Base-by-base conservation (phyloP, 2,329 filamentous ascomycete species). In the Pezicula radicicola region DNA sequence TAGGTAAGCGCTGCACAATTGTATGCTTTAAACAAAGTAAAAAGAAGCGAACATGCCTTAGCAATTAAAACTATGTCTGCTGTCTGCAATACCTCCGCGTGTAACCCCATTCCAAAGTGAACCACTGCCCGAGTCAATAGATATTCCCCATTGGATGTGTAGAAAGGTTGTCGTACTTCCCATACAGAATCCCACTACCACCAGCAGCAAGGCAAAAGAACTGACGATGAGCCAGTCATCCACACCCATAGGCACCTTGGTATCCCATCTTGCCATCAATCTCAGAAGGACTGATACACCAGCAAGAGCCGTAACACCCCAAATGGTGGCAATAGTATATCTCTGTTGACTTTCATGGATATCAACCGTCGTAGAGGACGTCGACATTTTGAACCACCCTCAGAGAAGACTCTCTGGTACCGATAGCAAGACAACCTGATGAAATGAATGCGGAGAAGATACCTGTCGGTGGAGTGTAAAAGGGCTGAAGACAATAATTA, bases 61-160 rank as follows among this genome's bases (percentile, higher is more conserved):
- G 71, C 70, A 64, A 75, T 72, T 60, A 69, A 63, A 44, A 75
- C 68, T 21, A 76, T 71, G n/a, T 70, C 58, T 0, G 59, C 48
- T 3, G 61, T 30, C 2, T 67, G 61, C 18, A 77, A 63, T 3
- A 65, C 60, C 54, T 72, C 66, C 12, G 73, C 73, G 52, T 78
- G 76, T 12, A 75, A 55, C 27, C 76, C 76, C 72, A 78, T 75
- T 1, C 76, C 75, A 25, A 65, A 58, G 7, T 65, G 49, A 55
- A 76, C 61, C 75, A 79, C 77, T 60, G 67, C 71, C 49, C 75
- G 75, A 58, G 75, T 73, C 65, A 79, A 76, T 73, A 71, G 72
- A 75, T 3, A 27, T 49, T 51, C 50, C n/a, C 44, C 16, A 41
- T 30, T 25, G 50, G 42, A 51, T 48, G 16, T 13, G 21, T 25